These are phyloP conservation scores for Claviceps purpurea DNA, from an alignment of 2,329 filamentous ascomycete genomes.

Conservation along the genomic window DNA sequence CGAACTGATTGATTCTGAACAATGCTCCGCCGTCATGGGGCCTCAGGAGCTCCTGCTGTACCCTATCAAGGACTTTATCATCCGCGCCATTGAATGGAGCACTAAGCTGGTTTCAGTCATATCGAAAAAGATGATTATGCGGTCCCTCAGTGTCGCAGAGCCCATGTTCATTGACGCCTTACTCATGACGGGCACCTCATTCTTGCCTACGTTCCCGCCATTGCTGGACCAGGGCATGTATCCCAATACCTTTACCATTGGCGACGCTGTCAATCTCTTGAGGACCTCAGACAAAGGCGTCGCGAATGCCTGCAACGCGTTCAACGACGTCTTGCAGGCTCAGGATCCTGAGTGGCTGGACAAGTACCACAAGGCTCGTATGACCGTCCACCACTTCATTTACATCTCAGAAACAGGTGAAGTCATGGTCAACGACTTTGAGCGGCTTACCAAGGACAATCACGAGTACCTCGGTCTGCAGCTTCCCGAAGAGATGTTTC, in stretches of 20 bases:
- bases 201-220: constrained; percentile 66
- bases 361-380: constrained; percentile 72
- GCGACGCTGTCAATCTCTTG: constrained; percentile 67
- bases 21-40: constrained; percentile 67
- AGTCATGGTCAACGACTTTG: constrained; percentile 59
- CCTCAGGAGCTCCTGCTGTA: constrained; percentile 78
- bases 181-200: constrained; percentile 70
- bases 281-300: constrained; percentile 55
- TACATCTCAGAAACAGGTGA: constrained; percentile 67
- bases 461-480: constrained; percentile 85
- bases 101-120: constrained; percentile 46
- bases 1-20: constrained; percentile 50
- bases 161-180: constrained; percentile 72
- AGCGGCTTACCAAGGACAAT: constrained; percentile 66
- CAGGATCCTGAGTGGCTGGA: constrained; percentile 66
- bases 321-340: constrained; percentile 63
- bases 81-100: constrained; percentile 54
- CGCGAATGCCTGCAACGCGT: constrained; percentile 59
- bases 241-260: constrained; percentile 48
- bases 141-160: constrained; percentile 50
- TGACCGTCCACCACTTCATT: constrained; percentile 79
- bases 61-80: constrained; percentile 65
- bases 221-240: constrained; percentile 48
- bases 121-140: constrained; percentile 57
- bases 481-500: constrained; percentile 77